Evolutionary conservation across 2,329 filamentous ascomycete genomes (phyloP), one percentile per base, ranked within the genome.

Genomic region (Neonectria ditissima): DNA sequence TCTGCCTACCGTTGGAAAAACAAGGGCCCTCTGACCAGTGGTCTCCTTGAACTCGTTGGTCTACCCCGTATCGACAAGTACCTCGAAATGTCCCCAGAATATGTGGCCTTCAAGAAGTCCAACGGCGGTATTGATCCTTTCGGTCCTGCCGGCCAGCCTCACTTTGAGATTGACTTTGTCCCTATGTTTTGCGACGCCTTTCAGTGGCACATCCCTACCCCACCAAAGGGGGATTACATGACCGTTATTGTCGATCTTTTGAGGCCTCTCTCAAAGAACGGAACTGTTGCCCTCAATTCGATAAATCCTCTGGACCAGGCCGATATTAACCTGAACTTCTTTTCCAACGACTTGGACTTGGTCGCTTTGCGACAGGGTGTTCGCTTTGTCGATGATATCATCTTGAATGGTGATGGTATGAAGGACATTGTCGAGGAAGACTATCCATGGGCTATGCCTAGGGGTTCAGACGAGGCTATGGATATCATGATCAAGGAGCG

Each of bases 101-200:
- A 34, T 6, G 32, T 34, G 50, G 74, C 75, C 32, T 34, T 34
- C 22, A 81, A 82, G 65, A 74, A 74, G 14, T 77, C 75, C 20
- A 83, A 83, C 65, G 81, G 79, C 11, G 79, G 78, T 0, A 68
- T 75, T 0, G 86, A 89, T 58, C 86, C 86, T 2, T 88, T 88
- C 69, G 82, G 82, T 2, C 86, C 86, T 0, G 79, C 76, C 4
- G 86, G 85, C 7, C 85, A 89, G 73, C 86, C 87, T 26, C 86
- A 89, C 66, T 88, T 89, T 66, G 86, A 89, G 75, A 80, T 88
- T 34, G 87, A 90, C 75, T 90, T 90, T 69, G 83, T 90, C 11
- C 78, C 81, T 55, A 82, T 89, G 79, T 90, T 89, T 72, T 68
- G 77, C 50, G 78, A 76, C 47, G 81, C 81, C 5, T 83, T 84